Conservation (phyloP, 164 flowering plant species). For the Vitis riparia region DNA sequence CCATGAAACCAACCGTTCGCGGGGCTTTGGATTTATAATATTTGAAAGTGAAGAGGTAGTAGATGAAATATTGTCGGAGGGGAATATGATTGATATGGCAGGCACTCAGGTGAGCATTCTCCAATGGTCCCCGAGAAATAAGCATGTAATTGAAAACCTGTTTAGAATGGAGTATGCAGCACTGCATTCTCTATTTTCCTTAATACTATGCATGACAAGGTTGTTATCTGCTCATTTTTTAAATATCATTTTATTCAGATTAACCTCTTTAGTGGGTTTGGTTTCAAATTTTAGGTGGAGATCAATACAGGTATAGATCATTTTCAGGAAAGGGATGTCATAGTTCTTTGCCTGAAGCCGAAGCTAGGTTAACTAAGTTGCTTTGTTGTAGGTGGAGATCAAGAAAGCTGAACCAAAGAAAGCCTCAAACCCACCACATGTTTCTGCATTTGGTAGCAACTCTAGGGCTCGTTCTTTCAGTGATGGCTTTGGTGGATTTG, state of each 20-base stretch:
- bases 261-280: not conserved
- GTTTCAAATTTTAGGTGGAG: constrained; percentile 19
- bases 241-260: not conserved
- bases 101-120: constrained; percentile 56
- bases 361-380: constrained; percentile 55
- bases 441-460: constrained; percentile 48
- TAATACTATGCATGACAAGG: not conserved
- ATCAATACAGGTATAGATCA: constrained; percentile 14
- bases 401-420: constrained; percentile 82
- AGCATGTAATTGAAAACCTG: constrained; percentile 6
- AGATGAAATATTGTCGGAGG: no score
- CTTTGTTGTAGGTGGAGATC: constrained; percentile 78
- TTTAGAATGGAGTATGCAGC: constrained; percentile 5
- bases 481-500: constrained; percentile 33
- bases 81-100: constrained; percentile 50
- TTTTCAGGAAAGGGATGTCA: constrained; percentile 13
- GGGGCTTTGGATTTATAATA: no score
- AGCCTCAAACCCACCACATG: constrained; percentile 56
- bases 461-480: constrained; percentile 49
- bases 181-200: not conserved
- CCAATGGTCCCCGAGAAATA: constrained; percentile 8
- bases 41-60: no score
- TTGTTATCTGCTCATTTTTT: not conserved
- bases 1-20: no score
- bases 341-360: constrained; percentile 21